phyloP scores from a whole-genome alignment of 768 basidiomycete genomes.

The Boletus pseudo-olivaceus region DNA sequence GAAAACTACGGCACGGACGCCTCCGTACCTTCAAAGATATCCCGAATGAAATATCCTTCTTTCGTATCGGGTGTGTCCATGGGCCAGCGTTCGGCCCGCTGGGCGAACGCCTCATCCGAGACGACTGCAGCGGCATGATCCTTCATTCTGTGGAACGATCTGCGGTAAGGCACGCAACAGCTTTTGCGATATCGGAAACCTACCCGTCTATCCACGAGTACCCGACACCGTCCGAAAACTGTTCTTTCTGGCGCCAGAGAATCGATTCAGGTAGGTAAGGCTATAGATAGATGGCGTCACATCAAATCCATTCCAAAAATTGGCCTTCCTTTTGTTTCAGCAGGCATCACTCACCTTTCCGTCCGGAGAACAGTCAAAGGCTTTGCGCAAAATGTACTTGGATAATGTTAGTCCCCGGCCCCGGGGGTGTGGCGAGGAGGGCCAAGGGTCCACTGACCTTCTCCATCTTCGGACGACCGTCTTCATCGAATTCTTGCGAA shows the following conservation, averaged over 20 bases:
- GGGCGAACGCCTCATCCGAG: constrained; percentile 77
- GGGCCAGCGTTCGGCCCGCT: constrained; percentile 71
- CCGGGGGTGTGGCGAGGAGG: background rate
- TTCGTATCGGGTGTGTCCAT: constrained; percentile 89
- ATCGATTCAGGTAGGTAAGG: constrained; percentile 93
- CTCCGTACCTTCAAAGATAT: constrained; percentile 78
- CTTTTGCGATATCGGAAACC: constrained; percentile 13
- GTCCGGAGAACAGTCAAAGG: constrained; percentile 83
- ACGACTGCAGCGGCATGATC: constrained; percentile 72
- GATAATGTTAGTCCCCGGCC: constrained; percentile 10
- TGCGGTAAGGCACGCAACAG: background rate
- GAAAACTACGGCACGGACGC: background rate
- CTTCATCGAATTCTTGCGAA: constrained; percentile 68
- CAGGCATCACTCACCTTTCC: constrained; percentile 50
- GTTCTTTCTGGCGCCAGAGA: constrained; percentile 98
- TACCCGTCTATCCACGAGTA: constrained; percentile 99
- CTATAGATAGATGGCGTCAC: constrained; percentile 33
- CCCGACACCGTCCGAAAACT: constrained; percentile 98
- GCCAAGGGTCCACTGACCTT: constrained; percentile 54
- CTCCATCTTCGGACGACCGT: constrained; percentile 92
- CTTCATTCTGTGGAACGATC: constrained; percentile 64
- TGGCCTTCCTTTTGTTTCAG: background rate
- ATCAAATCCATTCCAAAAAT: background rate
- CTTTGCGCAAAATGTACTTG: constrained; percentile 92
- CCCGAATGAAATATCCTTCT: constrained; percentile 91